Evolutionary conservation across 2,329 filamentous ascomycete genomes (phyloP).

Genomic region (Pseudophaeomoniella oleicola): DNA sequence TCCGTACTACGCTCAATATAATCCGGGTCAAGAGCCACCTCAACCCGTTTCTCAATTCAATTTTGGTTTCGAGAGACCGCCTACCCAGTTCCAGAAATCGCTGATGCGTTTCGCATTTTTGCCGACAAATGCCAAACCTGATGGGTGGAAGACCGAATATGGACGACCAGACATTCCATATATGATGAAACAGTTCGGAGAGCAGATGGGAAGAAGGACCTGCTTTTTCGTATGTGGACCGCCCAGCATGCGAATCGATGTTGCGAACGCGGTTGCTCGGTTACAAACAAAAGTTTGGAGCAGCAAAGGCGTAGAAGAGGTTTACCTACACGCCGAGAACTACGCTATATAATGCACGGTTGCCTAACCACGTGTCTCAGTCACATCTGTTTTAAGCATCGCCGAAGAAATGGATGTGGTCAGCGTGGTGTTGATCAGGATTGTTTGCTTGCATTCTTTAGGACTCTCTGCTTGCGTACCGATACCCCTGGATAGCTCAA

Average conservation of each 20-base stretch:
- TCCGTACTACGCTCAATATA: constrained; percentile 2
- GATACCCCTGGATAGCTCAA: too few relatives aligned
- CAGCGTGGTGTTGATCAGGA: too few relatives aligned
- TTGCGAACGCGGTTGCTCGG: constrained; percentile 69
- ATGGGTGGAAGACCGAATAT: constrained; percentile 86
- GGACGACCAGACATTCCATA: constrained; percentile 76
- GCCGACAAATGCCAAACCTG: constrained; percentile 30
- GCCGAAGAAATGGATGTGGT: too few relatives aligned
- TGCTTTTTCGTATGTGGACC: constrained; percentile 92
- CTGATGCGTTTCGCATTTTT: constrained; percentile 84
- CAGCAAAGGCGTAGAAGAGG: constrained; percentile 66
- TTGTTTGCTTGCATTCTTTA: too few relatives aligned
- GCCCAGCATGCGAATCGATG: constrained; percentile 71
- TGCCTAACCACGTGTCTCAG: too few relatives aligned
- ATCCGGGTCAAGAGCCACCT: constrained; percentile 5
- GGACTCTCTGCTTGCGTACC: too few relatives aligned
- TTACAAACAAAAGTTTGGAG: constrained; percentile 75
- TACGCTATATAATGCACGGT: constrained; percentile 79
- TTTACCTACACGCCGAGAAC: constrained; percentile 90
- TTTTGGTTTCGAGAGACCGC: constrained; percentile 70
- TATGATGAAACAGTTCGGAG: constrained; percentile 71
- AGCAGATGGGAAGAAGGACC: constrained; percentile 64
- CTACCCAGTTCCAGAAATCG: constrained; percentile 77
- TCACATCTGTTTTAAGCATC: too few relatives aligned
- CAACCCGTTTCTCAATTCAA: constrained; percentile 38